Evolutionary conservation across 1,284 basidiomycete genomes (phyloP), one percentile per base, ranked within the genome.

Genomic region (Ustilago sp.): DNA sequence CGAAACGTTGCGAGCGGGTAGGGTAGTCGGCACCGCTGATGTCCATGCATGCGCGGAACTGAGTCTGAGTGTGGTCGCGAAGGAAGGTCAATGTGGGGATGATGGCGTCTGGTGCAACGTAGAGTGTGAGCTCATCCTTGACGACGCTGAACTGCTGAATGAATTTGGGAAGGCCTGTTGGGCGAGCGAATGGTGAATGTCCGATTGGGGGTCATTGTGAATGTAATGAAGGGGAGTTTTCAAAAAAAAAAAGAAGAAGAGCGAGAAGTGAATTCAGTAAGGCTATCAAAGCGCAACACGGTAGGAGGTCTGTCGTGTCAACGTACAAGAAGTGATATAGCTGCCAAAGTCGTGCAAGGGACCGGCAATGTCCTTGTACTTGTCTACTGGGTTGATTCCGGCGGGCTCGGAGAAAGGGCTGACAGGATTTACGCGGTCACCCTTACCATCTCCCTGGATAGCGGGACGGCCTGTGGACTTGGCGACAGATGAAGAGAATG

Each of bases 11-110:
- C 80, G 93, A 91, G 75, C 93, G 89, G 83, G 95, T 94, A 1
- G 97, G 97, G 86, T 92, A 98, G 88, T 99, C 97, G 36, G 93
- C 96, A 48, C 94, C 97, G 69, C 92, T 94, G 84, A 99, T 93
- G 86, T 99, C 96, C 90, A 97, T 93, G 74, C 93, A 89, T 63
- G 89, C 88, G 88, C 97, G 98, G 90, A 93, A 99, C 86, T 97
- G 95, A 83, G 93, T 95, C 87, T 96, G 94, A 4, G 93, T 91
- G 88, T 99, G 97, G 88, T 99, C 96, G 74, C 95, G 92, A 71
- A 99, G 90, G 89, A 99, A 99, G 19, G 91, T 93, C 80, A 99
- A 89, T 58, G 94, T 91, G 35, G 94, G 95, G 60, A 95, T 86
- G 81, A 99, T 88, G 63, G 90, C 93, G 28, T 91, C 89, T 6